Base-by-base conservation (phyloP, 2,329 filamentous ascomycete species). In the Clonostachys rhizophaga region DNA sequence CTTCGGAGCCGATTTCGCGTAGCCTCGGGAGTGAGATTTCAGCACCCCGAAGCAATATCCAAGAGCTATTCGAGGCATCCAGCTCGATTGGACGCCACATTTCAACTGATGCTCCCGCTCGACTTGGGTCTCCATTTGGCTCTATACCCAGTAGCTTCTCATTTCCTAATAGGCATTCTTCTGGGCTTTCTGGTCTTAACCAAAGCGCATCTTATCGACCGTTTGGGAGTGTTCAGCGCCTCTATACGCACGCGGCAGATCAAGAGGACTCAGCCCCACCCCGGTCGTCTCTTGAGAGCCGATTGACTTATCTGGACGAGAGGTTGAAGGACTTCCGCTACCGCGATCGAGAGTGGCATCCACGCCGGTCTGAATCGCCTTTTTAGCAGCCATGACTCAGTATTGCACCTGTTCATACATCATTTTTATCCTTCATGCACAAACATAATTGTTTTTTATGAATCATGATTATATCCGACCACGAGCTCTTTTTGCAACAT, bases 71-170 rank as follows among this genome's bases (percentile, higher is more conserved):
- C 17, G 64, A 67, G 43, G 54, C 61, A 5, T 60, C 58, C 33
- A 30, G 44, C 20, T 46, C n/a, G 37, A 33, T n/a, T 16, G 42
- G 12, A 40, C 34, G 40, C 33, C 35, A 50, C 34, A 53, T 58
- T 54, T 64, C 69, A 7, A 57, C 60, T 2, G 60, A 60, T 3
- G 65, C 65, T 2, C 74, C 72, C 39, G 67, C 71, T 13, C 72
- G 79, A 7, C 69, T 85, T 5, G 78, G 81, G 33, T 85, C 81
- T 6, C 81, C 81, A 0, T 84, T 85, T 52, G 66, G 71, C 8
- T 69, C 69, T 34, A 59, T 69, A 10, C 69, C 74, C 47, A 69
- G 74, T 12, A 81, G 76, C 60, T 73, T 80, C 55, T 84, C 81
- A 42, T 81, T 84, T 51, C 81, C 82, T n/a, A 79, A 77, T 49